These are phyloP conservation scores for Aquilaria malaccensis DNA, from an alignment of 345 rosid genomes.

Conservation along the genomic window DNA sequence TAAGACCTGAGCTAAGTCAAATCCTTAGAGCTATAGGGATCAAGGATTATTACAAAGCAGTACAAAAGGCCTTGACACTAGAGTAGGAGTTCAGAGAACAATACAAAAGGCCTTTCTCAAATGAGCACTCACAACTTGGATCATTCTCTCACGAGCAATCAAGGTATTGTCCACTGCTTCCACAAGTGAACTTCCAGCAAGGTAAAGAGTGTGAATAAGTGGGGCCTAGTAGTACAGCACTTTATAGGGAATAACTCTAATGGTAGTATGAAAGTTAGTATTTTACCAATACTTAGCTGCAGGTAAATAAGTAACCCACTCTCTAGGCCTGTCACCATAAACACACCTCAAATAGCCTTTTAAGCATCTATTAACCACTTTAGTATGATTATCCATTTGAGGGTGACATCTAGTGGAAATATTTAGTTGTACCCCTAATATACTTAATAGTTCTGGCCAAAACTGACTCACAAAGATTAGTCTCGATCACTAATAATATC, in stretches of 20 bases:
- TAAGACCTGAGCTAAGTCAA: too few relatives aligned
- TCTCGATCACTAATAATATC: too few relatives aligned
- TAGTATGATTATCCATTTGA: background rate
- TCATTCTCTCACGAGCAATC: background rate
- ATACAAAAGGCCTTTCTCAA: background rate
- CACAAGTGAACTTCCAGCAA: background rate
- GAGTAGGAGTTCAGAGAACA: too few relatives aligned
- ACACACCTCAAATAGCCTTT: slow-evolving; percentile 9
- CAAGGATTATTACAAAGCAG: too few relatives aligned
- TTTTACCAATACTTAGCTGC: background rate
- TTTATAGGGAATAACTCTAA: too few relatives aligned
- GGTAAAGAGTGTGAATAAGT: background rate
- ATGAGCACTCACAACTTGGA: background rate
- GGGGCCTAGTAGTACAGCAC: too few relatives aligned
- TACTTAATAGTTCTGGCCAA: background rate
- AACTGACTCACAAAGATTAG: background rate
- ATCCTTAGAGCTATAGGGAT: too few relatives aligned
- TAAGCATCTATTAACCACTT: slow-evolving; percentile 6
- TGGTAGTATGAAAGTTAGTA: too few relatives aligned
- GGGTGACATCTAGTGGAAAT: slow-evolving; percentile 4
- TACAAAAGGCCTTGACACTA: too few relatives aligned
- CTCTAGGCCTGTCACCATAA: background rate
- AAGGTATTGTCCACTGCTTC: background rate
- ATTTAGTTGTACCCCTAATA: background rate
- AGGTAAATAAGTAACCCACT: background rate